These are phyloP conservation scores for Dioszegia crocea DNA, from an alignment of 768 basidiomycete species.

Conservation along the genomic window DNA sequence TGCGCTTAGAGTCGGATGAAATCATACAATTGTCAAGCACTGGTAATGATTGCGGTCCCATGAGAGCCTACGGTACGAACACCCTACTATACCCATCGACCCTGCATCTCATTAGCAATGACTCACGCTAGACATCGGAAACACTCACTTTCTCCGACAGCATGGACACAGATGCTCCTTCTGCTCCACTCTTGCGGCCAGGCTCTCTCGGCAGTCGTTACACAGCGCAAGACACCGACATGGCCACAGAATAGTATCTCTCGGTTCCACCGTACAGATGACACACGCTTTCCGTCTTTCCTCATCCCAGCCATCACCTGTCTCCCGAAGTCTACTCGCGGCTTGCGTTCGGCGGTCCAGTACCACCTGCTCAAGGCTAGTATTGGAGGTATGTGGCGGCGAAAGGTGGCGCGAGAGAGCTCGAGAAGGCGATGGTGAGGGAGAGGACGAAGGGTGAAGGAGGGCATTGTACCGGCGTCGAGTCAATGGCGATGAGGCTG, in stretches of 20 bases:
- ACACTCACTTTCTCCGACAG: constrained; percentile 21
- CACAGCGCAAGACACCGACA: constrained; percentile 44
- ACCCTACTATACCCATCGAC: constrained; percentile 43
- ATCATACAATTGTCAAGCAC: no score
- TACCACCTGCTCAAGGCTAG: constrained; percentile 11
- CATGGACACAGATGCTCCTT: constrained; percentile 44
- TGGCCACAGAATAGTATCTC: constrained; percentile 45
- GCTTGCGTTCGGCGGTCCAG: constrained; percentile 8
- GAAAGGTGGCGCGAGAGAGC: neutral
- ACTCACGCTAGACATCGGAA: neutral
- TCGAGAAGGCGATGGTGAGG: neutral
- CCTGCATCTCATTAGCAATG: constrained; percentile 11
- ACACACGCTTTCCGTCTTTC: constrained; percentile 36
- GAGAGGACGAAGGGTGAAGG: constrained; percentile 9
- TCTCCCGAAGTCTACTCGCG: neutral
- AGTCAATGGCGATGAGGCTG: constrained; percentile 26
- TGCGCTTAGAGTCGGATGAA: no score
- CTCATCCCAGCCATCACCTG: constrained; percentile 30
- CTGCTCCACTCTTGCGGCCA: constrained; percentile 37
- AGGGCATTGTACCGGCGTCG: constrained; percentile 35
- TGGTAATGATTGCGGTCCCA: no score
- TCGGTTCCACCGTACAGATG: constrained; percentile 39
- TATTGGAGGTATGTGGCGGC: neutral
- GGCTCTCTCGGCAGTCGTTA: constrained; percentile 42
- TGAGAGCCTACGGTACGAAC: constrained; percentile 38